These are phyloP conservation scores for Penicillium crystallinum DNA, from an alignment of 495 filamentous ascomycete genomes.

Conservation along the genomic window DNA sequence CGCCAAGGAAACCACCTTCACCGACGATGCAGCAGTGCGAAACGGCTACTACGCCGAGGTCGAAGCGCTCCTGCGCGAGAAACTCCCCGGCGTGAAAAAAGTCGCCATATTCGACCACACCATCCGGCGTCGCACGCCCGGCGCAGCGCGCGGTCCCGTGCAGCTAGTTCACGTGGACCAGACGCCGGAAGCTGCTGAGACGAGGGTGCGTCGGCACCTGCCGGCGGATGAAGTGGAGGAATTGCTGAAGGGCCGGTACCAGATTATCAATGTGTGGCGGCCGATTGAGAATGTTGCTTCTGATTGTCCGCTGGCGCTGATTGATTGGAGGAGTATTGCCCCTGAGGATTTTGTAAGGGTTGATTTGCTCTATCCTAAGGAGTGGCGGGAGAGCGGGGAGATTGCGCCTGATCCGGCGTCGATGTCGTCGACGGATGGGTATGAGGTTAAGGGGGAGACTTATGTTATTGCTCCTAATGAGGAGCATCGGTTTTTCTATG, in stretches of 20 bases:
- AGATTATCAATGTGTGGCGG: slow-evolving; percentile 88
- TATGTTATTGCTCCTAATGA: slow-evolving; percentile 9
- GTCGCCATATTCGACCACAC: slow-evolving; percentile 87
- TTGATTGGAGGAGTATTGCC: slow-evolving; percentile 52
- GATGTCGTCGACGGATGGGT: slow-evolving; percentile 69
- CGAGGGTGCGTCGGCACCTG: slow-evolving; percentile 60
- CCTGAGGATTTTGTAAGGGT: slow-evolving; percentile 64
- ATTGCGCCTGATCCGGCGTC: slow-evolving; percentile 55
- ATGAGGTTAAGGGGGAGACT: slow-evolving; percentile 20
- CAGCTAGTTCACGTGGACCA: slow-evolving; percentile 77
- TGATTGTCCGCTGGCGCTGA: slow-evolving; percentile 64
- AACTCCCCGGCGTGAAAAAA: slow-evolving; percentile 56
- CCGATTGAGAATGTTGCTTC: slow-evolving; percentile 69
- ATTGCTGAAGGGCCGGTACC: slow-evolving; percentile 58
- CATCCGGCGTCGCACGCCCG: slow-evolving; percentile 57
- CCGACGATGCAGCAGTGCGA: slow-evolving; percentile 53
- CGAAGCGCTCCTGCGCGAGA: slow-evolving; percentile 55
- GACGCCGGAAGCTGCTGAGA: slow-evolving; percentile 53
- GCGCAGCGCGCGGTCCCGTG: slow-evolving; percentile 57
- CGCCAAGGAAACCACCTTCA: slow-evolving; percentile 5
- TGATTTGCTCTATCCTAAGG: slow-evolving; percentile 67
- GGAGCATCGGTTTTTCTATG: slow-evolving; percentile 8
- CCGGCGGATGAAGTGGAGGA: slow-evolving; percentile 51
- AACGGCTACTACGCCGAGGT: slow-evolving; percentile 76
- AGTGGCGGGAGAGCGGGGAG: slow-evolving; percentile 65